phyloP scores from a whole-genome alignment of 768 basidiomycete species.

The Panellus pusillus region DNA sequence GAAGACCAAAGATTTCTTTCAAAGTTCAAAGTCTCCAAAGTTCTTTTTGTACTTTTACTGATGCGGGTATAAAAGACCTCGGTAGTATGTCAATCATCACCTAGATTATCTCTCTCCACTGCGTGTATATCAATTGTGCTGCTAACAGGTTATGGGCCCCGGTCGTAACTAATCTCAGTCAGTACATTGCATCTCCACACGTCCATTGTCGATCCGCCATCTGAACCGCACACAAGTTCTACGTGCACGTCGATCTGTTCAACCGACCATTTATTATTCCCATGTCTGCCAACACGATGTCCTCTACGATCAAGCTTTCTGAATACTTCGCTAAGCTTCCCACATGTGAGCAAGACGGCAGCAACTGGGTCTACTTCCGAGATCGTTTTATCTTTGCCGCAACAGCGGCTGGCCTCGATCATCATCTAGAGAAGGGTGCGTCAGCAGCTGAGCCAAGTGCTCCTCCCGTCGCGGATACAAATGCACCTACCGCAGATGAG shows the following conservation, averaged over 20 bases:
- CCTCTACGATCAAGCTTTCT: not conserved
- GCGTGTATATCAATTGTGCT: no score
- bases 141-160: slow-evolving; percentile 8
- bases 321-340: slow-evolving; percentile 4
- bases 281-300: not conserved
- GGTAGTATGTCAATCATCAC: no score
- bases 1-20: no score
- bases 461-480: not conserved
- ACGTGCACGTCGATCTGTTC: no score
- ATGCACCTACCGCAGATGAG: not conserved
- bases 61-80: no score
- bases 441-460: not conserved
- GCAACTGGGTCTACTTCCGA: not conserved
- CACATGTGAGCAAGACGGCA: not conserved
- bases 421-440: not conserved
- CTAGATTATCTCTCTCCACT: no score
- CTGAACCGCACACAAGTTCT: no score
- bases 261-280: no score
- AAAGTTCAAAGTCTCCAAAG: no score
- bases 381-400: not conserved
- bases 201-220: no score
- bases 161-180: not conserved
- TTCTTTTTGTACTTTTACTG: no score
- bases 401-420: not conserved
- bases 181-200: not conserved